Evolutionary conservation across 805 yeast genomes (phyloP), one percentile per base, ranked within the genome.

Genomic region (Yarrowia phangngaensis): DNA sequence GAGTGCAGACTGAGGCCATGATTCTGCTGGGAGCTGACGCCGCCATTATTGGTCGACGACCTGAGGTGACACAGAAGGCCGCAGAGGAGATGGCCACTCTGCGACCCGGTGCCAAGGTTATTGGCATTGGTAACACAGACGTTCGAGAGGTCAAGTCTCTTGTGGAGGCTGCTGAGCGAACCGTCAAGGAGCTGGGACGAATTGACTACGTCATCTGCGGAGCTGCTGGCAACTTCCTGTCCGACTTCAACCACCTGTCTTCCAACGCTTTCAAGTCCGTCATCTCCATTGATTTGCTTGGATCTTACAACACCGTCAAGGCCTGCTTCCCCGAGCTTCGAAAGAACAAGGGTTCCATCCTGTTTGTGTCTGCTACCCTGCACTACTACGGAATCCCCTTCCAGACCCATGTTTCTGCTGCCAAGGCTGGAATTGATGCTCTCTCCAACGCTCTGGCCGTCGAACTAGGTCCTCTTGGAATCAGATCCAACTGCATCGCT

Each of bases 381-480:
- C 97, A 90, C 66, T 85, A 84, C 64, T 76, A 79, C 58, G 97
- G 97, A 8, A 78, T 84, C 20, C 95, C 95, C 11, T 79, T 83
- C 69, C 97, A 90, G 66, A 59, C 79, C 5, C 97, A 90, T 60
- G 96, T 88, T 3, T 82, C 89, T 5, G 96, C 97, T 0, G 97
- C 97, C 3, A 90, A 90, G 66, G 95, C 97, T 1, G 97, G 96
- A 19, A 74, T 90, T 31, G 97, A 90, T 63, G 94, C 96, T 3
- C 70, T 89, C 27, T 78, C 86, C 20, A 80, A 82, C 55, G 82
- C 88, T 2, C 66, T 89, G 52, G 95, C 96, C 2, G 92, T 88
- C 5, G 97, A 89, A 66, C 71, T 86, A 49, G 97, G 97, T 1
- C 95, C 96, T 2, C 62, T 85, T 50, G 97, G 97, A 4, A 74